Percentiles rank a stretch among this genome's conserved stretches.
These are phyloP conservation scores for Plasmodium chabaudi DNA, from an alignment of 169 alveolate species.

Conservation along the genomic window DNA sequence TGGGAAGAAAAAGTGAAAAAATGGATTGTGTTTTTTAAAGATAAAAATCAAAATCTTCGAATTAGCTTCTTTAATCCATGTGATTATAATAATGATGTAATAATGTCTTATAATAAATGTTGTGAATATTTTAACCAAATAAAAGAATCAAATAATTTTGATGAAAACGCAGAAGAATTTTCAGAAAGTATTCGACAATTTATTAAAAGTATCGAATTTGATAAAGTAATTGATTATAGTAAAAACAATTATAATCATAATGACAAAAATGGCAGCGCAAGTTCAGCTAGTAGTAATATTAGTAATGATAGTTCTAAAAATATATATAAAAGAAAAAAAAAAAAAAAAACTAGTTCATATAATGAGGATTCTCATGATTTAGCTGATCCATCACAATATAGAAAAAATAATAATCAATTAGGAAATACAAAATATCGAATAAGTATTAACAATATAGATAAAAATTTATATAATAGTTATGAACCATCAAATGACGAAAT, in stretches of 20 bases:
- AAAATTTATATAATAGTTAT: too few relatives aligned
- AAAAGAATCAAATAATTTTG: conserved; percentile 71
- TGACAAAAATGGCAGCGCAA: not conserved
- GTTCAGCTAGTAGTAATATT: too few relatives aligned
- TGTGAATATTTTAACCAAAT: conserved; percentile 65
- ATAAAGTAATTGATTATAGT: conserved; percentile 23
- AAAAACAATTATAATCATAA: not conserved
- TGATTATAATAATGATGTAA: conserved; percentile 63
- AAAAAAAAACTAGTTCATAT: too few relatives aligned
- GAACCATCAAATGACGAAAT: too few relatives aligned
- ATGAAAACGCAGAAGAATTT: conserved; percentile 45
- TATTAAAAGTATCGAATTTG: conserved; percentile 34
- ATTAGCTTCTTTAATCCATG: conserved; percentile 57
- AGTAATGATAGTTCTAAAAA: too few relatives aligned
- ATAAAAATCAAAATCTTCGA: conserved; percentile 59
- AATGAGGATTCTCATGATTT: too few relatives aligned
- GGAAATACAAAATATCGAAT: too few relatives aligned
- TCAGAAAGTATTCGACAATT: conserved; percentile 34
- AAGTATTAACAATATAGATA: too few relatives aligned
- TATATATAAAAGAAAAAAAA: too few relatives aligned
- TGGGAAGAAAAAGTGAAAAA: conserved; percentile 75
- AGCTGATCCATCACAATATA: too few relatives aligned
- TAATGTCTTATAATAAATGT: conserved; percentile 59
- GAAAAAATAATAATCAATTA: too few relatives aligned
- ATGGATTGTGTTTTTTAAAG: conserved; percentile 76